A percentile compares a stretch with the other conserved stretches of the same genome.
These are phyloP conservation scores for Podila epigama DNA, from an alignment of 192 early-diverging fungal genomes.

Conservation along the genomic window DNA sequence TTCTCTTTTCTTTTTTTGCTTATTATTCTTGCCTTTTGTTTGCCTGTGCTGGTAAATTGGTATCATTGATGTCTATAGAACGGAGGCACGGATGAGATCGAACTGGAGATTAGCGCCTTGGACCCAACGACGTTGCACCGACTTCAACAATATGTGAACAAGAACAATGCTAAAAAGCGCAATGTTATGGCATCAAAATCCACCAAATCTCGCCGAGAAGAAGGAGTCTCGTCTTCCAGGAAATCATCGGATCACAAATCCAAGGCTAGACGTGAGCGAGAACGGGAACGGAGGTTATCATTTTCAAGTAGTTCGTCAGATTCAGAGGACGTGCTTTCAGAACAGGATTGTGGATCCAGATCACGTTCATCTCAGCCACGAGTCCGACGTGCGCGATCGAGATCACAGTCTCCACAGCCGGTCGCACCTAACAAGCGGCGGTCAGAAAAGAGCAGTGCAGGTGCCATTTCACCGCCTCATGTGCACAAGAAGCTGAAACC, in stretches of 20 bases:
- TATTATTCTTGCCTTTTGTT: too few species aligned
- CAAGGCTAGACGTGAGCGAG: neutral
- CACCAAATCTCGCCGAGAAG: constrained; percentile 35
- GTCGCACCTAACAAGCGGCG: neutral
- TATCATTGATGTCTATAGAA: too few species aligned
- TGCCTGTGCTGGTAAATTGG: too few species aligned
- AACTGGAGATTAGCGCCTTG: constrained; percentile 93
- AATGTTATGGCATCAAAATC: constrained; percentile 58
- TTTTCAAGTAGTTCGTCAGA: neutral
- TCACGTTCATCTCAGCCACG: neutral
- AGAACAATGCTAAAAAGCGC: constrained; percentile 56
- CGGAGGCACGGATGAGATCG: constrained; percentile 85
- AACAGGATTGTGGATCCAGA: neutral
- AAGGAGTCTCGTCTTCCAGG: neutral
- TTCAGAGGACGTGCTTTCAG: neutral
- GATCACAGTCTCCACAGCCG: neutral
- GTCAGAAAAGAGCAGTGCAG: neutral
- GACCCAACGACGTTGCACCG: constrained; percentile 82
- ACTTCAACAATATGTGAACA: constrained; percentile 87
- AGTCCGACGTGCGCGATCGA: neutral
- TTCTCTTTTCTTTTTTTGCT: too few species aligned
- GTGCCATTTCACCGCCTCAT: neutral
- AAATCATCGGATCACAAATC: neutral
- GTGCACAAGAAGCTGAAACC: neutral
- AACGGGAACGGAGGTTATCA: neutral